Evolutionary conservation across 2,329 filamentous ascomycete species (phyloP).

Genomic region (Claviceps capensis): DNA sequence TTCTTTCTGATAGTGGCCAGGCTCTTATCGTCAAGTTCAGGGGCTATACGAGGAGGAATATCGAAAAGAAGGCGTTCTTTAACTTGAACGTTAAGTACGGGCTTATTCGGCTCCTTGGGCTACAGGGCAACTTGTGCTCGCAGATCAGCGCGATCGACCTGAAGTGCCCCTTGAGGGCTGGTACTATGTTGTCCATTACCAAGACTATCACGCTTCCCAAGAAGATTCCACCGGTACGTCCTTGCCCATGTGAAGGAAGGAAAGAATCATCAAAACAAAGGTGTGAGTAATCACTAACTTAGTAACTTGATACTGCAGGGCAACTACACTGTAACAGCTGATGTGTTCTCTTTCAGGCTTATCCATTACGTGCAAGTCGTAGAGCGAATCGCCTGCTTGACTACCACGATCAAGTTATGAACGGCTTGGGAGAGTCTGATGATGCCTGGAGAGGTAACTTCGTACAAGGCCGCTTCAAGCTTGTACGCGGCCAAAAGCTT

Average conservation of each 20-base stretch:
- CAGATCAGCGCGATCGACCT: constrained; percentile 79
- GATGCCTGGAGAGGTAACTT: constrained; percentile 5
- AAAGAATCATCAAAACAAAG: background rate
- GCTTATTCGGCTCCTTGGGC: constrained; percentile 75
- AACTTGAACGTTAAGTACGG: constrained; percentile 84
- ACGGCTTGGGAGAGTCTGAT: constrained; percentile 22
- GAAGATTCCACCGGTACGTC: constrained; percentile 75
- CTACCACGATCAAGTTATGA: constrained; percentile 53
- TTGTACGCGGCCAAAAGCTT: too few species aligned
- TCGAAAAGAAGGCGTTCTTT: constrained; percentile 69
- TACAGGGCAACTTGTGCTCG: constrained; percentile 73
- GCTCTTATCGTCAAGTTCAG: constrained; percentile 65
- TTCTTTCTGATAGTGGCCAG: constrained; percentile 45
- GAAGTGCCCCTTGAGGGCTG: constrained; percentile 49
- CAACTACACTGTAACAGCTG: constrained; percentile 76
- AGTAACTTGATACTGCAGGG: constrained; percentile 40
- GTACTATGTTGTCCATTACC: constrained; percentile 39
- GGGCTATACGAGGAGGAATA: constrained; percentile 58
- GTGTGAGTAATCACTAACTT: background rate
- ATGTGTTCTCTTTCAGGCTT: constrained; percentile 61
- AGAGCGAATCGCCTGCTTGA: constrained; percentile 71
- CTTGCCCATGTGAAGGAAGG: background rate
- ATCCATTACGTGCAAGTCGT: too few species aligned
- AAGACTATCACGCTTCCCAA: constrained; percentile 77
- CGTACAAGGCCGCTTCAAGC: too few species aligned